These are phyloP conservation scores for Houttuynia cordata DNA, from an alignment of 164 flowering plant species.

Conservation along the genomic window DNA sequence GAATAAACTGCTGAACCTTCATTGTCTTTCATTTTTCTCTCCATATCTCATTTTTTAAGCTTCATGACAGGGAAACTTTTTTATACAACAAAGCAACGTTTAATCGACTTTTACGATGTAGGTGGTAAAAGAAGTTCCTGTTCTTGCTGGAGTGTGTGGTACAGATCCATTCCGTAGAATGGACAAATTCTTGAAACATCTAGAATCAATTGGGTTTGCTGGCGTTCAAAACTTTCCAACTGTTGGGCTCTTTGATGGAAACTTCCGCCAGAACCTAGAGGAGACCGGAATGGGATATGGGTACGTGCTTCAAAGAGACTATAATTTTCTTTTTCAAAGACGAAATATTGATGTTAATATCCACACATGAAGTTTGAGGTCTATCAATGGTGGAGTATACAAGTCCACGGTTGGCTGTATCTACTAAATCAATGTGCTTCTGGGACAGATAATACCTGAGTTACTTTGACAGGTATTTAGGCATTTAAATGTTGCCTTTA, in stretches of 20 bases:
- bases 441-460: too few relatives aligned
- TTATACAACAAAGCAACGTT: background rate
- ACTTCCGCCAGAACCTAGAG: constrained; percentile 90
- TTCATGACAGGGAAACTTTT: background rate
- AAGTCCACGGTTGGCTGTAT: too few relatives aligned
- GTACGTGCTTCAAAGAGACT: constrained; percentile 22
- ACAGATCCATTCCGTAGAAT: constrained; percentile 94
- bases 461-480: too few relatives aligned
- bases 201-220: constrained; percentile 72
- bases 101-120: constrained; percentile 9
- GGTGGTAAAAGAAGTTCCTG: constrained; percentile 85
- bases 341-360: too few relatives aligned
- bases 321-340: background rate
- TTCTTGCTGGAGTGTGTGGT: constrained; percentile 94
- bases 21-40: background rate
- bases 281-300: constrained; percentile 98
- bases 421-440: too few relatives aligned
- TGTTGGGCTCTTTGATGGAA: constrained; percentile 92
- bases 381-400: too few relatives aligned
- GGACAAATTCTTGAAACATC: constrained; percentile 70
- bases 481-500: too few relatives aligned
- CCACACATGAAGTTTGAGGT: too few relatives aligned
- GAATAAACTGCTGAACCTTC: background rate
- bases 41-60: background rate
- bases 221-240: constrained; percentile 98